phyloP scores from a whole-genome alignment of 2,329 filamentous ascomycete genomes.

The Byssochlamys sp. region DNA sequence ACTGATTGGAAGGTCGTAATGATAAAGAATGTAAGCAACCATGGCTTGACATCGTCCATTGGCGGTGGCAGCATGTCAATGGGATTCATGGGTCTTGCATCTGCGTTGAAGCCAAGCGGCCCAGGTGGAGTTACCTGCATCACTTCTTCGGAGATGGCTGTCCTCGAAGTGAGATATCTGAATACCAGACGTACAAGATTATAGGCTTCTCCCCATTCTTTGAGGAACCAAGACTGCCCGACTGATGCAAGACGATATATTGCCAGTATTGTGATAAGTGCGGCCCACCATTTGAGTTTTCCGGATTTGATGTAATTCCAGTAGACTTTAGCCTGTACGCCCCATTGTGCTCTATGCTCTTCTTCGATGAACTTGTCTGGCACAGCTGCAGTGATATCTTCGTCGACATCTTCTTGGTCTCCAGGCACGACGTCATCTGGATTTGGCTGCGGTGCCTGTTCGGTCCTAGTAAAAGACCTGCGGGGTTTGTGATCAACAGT shows the following conservation, averaged over 20 bases:
- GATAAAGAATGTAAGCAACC: conserved; percentile 61
- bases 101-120: conserved; percentile 5
- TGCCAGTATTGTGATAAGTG: conserved; percentile 54
- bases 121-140: neutral
- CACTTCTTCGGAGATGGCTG: neutral
- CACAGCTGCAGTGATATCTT: conserved; percentile 41
- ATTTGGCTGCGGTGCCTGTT: conserved; percentile 7
- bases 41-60: conserved; percentile 56
- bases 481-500: conserved; percentile 39
- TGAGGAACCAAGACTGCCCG: conserved; percentile 68
- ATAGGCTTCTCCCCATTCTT: conserved; percentile 77
- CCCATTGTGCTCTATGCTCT: conserved; percentile 63
- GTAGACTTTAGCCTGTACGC: conserved; percentile 66
- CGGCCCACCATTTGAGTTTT: conserved; percentile 61
- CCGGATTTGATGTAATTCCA: conserved; percentile 80
- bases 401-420: conserved; percentile 28
- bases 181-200: conserved; percentile 16
- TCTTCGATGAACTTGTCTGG: conserved; percentile 73
- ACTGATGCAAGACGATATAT: conserved; percentile 57
- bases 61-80: conserved; percentile 54
- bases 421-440: conserved; percentile 11
- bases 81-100: conserved; percentile 16
- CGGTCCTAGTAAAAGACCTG: conserved; percentile 33
- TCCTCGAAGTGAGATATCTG: conserved; percentile 9
- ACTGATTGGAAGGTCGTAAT: conserved; percentile 55